Conservation (phyloP, 2,329 filamentous ascomycete genomes). For the Epichloe uncinata region DNA sequence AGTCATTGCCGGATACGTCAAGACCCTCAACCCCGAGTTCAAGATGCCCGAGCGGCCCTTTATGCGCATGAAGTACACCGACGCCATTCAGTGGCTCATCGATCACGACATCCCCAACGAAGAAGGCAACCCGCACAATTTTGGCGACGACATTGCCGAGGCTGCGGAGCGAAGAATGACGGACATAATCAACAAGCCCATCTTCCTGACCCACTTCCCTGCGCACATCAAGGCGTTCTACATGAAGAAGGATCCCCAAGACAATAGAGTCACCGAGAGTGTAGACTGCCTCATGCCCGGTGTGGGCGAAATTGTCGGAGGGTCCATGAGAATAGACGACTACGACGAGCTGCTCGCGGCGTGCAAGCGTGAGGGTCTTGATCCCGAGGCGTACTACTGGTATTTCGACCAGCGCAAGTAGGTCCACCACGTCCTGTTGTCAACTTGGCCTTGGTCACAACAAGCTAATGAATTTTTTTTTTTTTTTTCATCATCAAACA, state of each 20-base stretch:
- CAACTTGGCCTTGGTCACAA: not conserved
- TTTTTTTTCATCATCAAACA: not conserved
- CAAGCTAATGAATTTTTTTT: not conserved
- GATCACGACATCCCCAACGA: conserved; percentile 88
- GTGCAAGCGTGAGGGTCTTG: conserved; percentile 77
- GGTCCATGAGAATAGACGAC: conserved; percentile 89
- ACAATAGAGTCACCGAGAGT: conserved; percentile 77
- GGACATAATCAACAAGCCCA: conserved; percentile 86
- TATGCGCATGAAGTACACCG: conserved; percentile 85
- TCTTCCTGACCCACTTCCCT: conserved; percentile 95
- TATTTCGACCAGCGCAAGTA: conserved; percentile 91
- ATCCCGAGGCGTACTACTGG: conserved; percentile 86
- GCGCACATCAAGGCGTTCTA: conserved; percentile 98
- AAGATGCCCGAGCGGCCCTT: conserved; percentile 71
- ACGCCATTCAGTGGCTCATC: conserved; percentile 88
- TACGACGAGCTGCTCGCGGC: conserved; percentile 81
- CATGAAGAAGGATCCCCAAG: conserved; percentile 79
- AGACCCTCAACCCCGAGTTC: conserved; percentile 86
- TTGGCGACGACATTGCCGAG: conserved; percentile 96
- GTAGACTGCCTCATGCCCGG: conserved; percentile 82
- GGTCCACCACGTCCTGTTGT: not conserved
- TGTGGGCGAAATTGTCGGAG: conserved; percentile 93
- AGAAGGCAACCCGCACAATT: conserved; percentile 76
- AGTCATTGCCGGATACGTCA: conserved; percentile 57
- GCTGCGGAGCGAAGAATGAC: conserved; percentile 96